These are phyloP conservation scores for Botrytis fabae DNA, from an alignment of 2,329 filamentous ascomycete genomes.

Conservation along the genomic window DNA sequence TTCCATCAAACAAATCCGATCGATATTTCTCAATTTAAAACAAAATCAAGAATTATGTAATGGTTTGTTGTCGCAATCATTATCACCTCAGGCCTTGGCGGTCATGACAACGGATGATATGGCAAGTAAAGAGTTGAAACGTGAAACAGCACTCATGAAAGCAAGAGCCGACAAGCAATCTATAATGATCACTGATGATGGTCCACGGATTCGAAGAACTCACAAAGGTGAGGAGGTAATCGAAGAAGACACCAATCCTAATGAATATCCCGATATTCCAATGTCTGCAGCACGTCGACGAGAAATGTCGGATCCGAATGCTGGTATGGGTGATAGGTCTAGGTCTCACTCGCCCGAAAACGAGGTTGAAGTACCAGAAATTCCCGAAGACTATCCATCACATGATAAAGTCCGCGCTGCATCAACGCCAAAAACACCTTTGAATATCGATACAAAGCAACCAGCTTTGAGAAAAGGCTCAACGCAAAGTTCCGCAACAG, in stretches of 20 bases:
- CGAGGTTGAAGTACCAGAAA: conserved; percentile 38
- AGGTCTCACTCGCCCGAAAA: conserved; percentile 43
- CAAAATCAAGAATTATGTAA: conserved; percentile 77
- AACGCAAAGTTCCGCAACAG: conserved; percentile 25
- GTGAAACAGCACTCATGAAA: conserved; percentile 73
- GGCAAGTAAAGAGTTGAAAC: conserved; percentile 85
- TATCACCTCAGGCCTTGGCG: conserved; percentile 76
- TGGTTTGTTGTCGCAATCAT: conserved; percentile 68
- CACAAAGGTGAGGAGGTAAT: conserved; percentile 95
- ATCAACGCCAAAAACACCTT: conserved; percentile 35
- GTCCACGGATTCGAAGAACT: conserved; percentile 79
- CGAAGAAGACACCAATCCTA: conserved; percentile 63
- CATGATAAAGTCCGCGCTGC: conserved; percentile 35
- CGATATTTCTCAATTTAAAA: conserved; percentile 84
- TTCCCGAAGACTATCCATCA: conserved; percentile 38
- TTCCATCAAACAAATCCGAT: conserved; percentile 66
- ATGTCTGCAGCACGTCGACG: conserved; percentile 42
- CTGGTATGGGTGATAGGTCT: conserved; percentile 39
- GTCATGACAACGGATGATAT: conserved; percentile 88
- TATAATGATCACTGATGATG: conserved; percentile 72
- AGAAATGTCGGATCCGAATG: conserved; percentile 43
- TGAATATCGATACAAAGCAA: conserved; percentile 38
- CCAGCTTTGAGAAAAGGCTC: conserved; percentile 35
- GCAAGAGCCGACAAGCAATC: conserved; percentile 80
- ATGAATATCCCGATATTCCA: conserved; percentile 30